These are phyloP conservation scores for Monosporascus sp. DNA, from an alignment of 2,329 filamentous ascomycete species.

Conservation along the genomic window DNA sequence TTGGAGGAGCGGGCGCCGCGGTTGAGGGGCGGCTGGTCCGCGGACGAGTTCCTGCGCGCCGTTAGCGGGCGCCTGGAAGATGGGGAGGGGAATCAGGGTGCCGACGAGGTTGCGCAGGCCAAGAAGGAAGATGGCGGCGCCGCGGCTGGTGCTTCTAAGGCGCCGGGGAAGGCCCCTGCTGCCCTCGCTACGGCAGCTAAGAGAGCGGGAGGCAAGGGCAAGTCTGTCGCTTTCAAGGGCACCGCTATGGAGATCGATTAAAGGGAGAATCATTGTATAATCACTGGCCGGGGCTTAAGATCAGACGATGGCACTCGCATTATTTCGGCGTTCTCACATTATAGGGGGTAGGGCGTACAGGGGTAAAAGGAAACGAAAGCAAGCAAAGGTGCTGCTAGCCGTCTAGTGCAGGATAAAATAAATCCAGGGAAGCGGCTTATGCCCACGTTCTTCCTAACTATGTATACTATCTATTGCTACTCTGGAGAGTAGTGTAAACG, in stretches of 20 bases:
- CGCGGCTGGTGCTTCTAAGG: constrained; percentile 10
- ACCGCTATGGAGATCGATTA: constrained; percentile 11
- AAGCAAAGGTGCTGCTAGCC: no score
- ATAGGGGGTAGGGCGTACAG: no score
- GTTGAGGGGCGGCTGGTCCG: constrained; percentile 22
- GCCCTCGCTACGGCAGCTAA: constrained; percentile 6
- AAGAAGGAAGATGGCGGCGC: constrained; percentile 18
- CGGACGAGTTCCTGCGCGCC: constrained; percentile 25
- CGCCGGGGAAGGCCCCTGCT: constrained; percentile 20
- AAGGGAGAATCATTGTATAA: not conserved
- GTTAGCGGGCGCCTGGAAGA: constrained; percentile 24
- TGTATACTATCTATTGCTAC: no score
- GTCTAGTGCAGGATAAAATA: no score
- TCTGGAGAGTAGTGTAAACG: no score
- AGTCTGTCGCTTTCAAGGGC: constrained; percentile 23
- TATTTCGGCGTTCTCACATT: no score
- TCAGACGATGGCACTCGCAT: no score
- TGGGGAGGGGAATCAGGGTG: constrained; percentile 13
- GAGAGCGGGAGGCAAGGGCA: constrained; percentile 18
- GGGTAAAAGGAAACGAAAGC: no score
- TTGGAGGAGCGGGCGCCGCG: constrained; percentile 9
- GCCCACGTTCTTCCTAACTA: no score
- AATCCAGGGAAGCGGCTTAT: no score
- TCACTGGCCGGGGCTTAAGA: no score
- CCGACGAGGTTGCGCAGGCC: constrained; percentile 12